A percentile compares a stretch with the other conserved stretches of the same genome.
These are phyloP conservation scores for Quercus lobata DNA, from an alignment of 331 rosid genomes.

Conservation along the genomic window DNA sequence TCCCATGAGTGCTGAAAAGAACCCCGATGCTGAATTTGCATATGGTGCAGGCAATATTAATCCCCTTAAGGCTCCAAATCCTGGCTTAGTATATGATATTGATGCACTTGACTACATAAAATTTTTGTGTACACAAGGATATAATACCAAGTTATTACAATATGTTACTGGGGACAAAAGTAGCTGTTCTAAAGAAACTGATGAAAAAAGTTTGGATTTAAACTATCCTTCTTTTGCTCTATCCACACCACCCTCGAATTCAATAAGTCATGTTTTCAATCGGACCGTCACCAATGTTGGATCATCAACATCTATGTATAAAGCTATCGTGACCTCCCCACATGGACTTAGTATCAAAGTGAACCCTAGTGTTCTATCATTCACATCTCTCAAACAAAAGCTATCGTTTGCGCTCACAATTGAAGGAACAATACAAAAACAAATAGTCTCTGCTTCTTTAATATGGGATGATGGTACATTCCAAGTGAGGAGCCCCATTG, in stretches of 20 bases:
- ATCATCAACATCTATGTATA: slow-evolving; percentile 9
- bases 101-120: neutral
- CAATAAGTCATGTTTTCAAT: neutral
- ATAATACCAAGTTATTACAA: neutral
- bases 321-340: slow-evolving; percentile 18
- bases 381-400: slow-evolving; percentile 18
- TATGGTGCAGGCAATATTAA: slow-evolving; percentile 30
- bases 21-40: slow-evolving; percentile 28
- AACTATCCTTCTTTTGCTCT: slow-evolving; percentile 22
- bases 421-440: slow-evolving; percentile 8
- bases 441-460: slow-evolving; percentile 22
- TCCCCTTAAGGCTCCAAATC: neutral
- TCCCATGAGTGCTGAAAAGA: neutral
- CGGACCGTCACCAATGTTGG: slow-evolving; percentile 36
- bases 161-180: neutral
- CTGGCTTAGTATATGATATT: slow-evolving; percentile 1
- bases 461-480: slow-evolving; percentile 32
- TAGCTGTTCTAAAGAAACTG: neutral
- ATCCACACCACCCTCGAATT: neutral
- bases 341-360: slow-evolving; percentile 12
- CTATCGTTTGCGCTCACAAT: slow-evolving; percentile 17
- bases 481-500: slow-evolving; percentile 41
- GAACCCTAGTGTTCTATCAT: slow-evolving; percentile 19
- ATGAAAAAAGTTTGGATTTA: slow-evolving; percentile 4
- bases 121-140: slow-evolving; percentile 13